phyloP scores from a whole-genome alignment of 805 yeast species.

The Candida anglica region DNA sequence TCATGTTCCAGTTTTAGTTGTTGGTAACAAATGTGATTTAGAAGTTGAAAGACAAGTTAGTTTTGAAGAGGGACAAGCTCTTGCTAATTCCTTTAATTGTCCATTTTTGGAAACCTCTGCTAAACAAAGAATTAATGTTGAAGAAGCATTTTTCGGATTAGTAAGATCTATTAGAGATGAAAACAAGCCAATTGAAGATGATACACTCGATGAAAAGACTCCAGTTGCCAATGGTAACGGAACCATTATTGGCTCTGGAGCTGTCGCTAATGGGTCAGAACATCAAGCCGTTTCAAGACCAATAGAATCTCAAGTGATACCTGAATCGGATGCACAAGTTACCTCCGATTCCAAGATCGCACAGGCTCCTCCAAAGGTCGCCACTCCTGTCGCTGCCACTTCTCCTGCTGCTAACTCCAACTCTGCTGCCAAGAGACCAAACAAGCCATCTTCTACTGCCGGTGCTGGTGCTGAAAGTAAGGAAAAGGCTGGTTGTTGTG shows the following conservation, averaged over 20 bases:
- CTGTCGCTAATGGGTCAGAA: background rate
- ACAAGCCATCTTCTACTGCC: slow-evolving; percentile 5
- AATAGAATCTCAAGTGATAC: background rate
- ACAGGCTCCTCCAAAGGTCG: too few relatives aligned
- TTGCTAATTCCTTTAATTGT: slow-evolving; percentile 65
- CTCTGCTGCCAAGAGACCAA: slow-evolving; percentile 8
- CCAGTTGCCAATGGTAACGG: background rate
- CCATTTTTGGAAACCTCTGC: slow-evolving; percentile 92
- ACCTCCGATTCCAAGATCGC: background rate
- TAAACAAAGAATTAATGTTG: slow-evolving; percentile 85
- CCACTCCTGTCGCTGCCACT: slow-evolving; percentile 4
- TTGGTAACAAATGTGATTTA: slow-evolving; percentile 76
- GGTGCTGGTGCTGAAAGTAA: slow-evolving; percentile 16
- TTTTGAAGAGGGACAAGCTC: slow-evolving; percentile 53
- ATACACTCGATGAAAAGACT: slow-evolving; percentile 4
- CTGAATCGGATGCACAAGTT: too few relatives aligned
- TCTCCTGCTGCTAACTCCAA: slow-evolving; percentile 3
- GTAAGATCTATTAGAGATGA: slow-evolving; percentile 51
- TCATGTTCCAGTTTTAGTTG: slow-evolving; percentile 72
- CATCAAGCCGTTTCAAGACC: background rate
- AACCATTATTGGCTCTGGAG: background rate
- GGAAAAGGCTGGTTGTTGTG: slow-evolving; percentile 35
- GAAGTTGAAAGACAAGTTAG: slow-evolving; percentile 74
- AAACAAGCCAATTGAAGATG: slow-evolving; percentile 3
- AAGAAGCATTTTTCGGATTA: slow-evolving; percentile 71